phyloP scores from a whole-genome alignment of 768 basidiomycete genomes.

The Russula compacta region DNA sequence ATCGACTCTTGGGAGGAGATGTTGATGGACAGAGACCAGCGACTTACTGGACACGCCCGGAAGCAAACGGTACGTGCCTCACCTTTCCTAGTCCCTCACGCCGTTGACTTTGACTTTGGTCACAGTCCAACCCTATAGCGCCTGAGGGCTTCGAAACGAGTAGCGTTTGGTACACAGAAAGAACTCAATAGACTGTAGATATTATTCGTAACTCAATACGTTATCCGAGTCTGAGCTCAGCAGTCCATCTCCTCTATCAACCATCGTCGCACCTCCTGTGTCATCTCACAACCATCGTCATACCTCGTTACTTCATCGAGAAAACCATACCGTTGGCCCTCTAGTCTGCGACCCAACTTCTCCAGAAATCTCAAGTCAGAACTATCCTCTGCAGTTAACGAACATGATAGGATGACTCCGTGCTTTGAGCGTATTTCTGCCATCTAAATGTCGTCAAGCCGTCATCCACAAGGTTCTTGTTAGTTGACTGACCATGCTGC shows the following conservation, averaged over 20 bases:
- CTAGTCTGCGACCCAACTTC: conserved; percentile 23
- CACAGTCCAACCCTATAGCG: conserved; percentile 57
- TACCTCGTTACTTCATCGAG: conserved; percentile 24
- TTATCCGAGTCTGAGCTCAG: conserved; percentile 12
- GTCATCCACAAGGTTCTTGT: background rate
- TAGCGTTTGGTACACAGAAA: conserved; percentile 58
- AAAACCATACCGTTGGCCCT: conserved; percentile 34
- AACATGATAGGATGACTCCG: conserved; percentile 50
- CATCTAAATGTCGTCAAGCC: conserved; percentile 26
- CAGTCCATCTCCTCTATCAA: conserved; percentile 26
- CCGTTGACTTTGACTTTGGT: background rate
- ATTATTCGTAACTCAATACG: background rate
- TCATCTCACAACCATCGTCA: conserved; percentile 1
- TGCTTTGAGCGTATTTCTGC: conserved; percentile 52
- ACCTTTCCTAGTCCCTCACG: background rate
- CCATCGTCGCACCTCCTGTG: conserved; percentile 27
- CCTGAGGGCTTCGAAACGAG: conserved; percentile 64
- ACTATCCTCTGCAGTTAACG: conserved; percentile 15
- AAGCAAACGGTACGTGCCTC: conserved; percentile 68
- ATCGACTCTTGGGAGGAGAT: conserved; percentile 88
- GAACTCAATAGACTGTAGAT: conserved; percentile 19
- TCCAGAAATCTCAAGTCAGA: conserved; percentile 21
- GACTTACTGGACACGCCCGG: conserved; percentile 77
- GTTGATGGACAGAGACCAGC: conserved; percentile 90
- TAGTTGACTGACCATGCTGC: conserved; percentile 31